Evolutionary conservation across 495 filamentous ascomycete genomes (phyloP).

Genomic region (Tuber calosporum): DNA sequence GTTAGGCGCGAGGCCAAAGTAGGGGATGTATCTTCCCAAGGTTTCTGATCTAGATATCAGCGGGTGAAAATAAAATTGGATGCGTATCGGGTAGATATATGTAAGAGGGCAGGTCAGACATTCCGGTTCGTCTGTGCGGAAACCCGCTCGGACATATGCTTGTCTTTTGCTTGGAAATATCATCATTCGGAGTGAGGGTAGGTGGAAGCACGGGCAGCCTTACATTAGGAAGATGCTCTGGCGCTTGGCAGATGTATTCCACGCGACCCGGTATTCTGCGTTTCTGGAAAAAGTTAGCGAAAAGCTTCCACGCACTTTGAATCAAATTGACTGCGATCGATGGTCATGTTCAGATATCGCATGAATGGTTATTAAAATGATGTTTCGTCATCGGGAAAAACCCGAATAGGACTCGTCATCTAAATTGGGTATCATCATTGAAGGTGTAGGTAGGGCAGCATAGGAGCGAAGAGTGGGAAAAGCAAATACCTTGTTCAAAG

Average conservation of each 20-base stretch:
- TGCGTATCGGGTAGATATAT: slow-evolving; percentile 6
- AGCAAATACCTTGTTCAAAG: slow-evolving; percentile 12
- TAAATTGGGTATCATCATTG: slow-evolving; percentile 60
- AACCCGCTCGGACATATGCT: slow-evolving; percentile 78
- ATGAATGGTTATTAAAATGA: slow-evolving; percentile 71
- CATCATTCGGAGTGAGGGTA: slow-evolving; percentile 51
- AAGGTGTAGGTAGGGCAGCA: slow-evolving; percentile 22
- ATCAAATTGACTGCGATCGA: slow-evolving; percentile 14
- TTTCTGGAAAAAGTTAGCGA: slow-evolving; percentile 20
- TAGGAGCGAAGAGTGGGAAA: slow-evolving; percentile 6
- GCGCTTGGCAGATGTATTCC: slow-evolving; percentile 1
- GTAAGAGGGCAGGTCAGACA: slow-evolving; percentile 39
- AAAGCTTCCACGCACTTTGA: slow-evolving; percentile 2
- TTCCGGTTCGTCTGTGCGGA: slow-evolving; percentile 56
- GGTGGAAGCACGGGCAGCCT: slow-evolving; percentile 18
- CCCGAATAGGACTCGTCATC: slow-evolving; percentile 87
- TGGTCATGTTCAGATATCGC: slow-evolving; percentile 53
- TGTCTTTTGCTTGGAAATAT: slow-evolving; percentile 61
- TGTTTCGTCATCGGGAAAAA: slow-evolving; percentile 70
- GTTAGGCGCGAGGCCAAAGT: slow-evolving; percentile 42
- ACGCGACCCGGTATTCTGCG: background rate
- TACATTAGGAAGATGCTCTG: slow-evolving; percentile 13
- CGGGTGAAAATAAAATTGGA: background rate
- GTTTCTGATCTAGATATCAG: background rate
- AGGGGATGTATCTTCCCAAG: slow-evolving; percentile 3